Conservation (phyloP, 2,329 filamentous ascomycete species). For the Plenodomus biglobosus region DNA sequence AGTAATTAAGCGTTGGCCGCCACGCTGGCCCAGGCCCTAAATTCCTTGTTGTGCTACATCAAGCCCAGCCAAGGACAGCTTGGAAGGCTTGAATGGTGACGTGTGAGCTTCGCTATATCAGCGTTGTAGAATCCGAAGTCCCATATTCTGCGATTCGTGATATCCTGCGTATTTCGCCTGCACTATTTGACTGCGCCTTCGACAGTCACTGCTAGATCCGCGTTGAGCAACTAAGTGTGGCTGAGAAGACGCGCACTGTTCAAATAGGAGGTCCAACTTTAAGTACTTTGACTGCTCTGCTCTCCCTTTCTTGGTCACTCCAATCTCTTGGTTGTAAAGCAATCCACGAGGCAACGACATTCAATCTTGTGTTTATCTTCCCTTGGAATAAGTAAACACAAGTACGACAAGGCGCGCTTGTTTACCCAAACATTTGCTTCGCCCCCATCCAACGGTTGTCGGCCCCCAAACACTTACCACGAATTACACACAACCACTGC, state of each 20-base stretch:
- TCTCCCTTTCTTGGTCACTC: conserved; percentile 13
- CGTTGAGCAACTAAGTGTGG: conserved; percentile 1
- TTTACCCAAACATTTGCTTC: conserved; percentile 11
- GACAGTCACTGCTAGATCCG: conserved; percentile 1
- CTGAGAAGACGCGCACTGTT: conserved; percentile 2
- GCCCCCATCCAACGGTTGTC: conserved; percentile 8
- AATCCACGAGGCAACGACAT: conserved; percentile 8
- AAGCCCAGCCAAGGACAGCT: conserved; percentile 19
- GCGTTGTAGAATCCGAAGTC: not conserved
- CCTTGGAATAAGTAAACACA: conserved; percentile 1
- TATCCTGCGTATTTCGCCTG: conserved; percentile 7
- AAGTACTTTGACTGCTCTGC: conserved; percentile 12
- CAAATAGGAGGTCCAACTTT: conserved; percentile 7
- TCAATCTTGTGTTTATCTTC: conserved; percentile 4
- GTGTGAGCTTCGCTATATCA: conserved; percentile 15
- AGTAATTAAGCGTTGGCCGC: conserved; percentile 21
- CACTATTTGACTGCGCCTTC: conserved; percentile 4
- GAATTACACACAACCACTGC: conserved; percentile 6
- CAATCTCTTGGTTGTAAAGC: conserved; percentile 3
- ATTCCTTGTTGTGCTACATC: conserved; percentile 5
- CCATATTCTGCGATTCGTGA: conserved; percentile 11
- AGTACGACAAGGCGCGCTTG: conserved; percentile 13
- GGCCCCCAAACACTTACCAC: conserved; percentile 11
- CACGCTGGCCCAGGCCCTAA: conserved; percentile 9
- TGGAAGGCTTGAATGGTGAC: conserved; percentile 29